Evolutionary conservation across 345 rosid species (phyloP).

Genomic region (Cardamine chenopodiifolia): DNA sequence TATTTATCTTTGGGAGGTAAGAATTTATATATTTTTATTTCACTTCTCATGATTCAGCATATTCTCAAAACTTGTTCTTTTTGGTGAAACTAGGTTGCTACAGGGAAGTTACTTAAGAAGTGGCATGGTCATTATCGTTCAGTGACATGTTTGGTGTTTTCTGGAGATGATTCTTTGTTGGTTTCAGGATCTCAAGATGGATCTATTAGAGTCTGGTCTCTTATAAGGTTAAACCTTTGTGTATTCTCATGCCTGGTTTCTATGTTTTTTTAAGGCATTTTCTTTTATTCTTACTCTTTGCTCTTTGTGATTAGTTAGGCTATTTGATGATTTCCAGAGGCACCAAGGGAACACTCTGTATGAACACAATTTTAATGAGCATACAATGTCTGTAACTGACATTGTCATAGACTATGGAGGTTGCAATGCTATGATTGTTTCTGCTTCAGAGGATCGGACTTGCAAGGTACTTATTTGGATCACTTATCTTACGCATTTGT

Average conservation of each 20-base stretch:
- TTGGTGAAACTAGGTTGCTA: constrained; percentile 55
- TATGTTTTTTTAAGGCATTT: background rate
- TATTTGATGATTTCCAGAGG: constrained; percentile 64
- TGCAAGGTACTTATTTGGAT: constrained; percentile 62
- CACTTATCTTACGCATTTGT: background rate
- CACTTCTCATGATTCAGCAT: background rate
- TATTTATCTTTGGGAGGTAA: constrained; percentile 84
- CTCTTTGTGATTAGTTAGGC: constrained; percentile 51
- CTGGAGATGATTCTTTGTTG: constrained; percentile 71
- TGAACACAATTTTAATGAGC: constrained; percentile 60
- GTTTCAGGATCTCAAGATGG: constrained; percentile 88
- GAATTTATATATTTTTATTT: background rate
- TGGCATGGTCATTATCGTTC: constrained; percentile 81
- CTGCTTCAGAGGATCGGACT: constrained; percentile 84
- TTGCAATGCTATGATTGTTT: constrained; percentile 64
- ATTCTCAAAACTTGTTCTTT: background rate
- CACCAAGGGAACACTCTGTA: constrained; percentile 60
- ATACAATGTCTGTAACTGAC: constrained; percentile 64
- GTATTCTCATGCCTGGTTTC: background rate
- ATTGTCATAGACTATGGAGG: constrained; percentile 71
- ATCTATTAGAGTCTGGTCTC: constrained; percentile 81
- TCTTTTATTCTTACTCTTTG: background rate
- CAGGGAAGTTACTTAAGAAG: constrained; percentile 74
- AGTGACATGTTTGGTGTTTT: constrained; percentile 76
- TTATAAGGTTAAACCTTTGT: constrained; percentile 51